Base-by-base conservation (phyloP, 2,329 filamentous ascomycete species). In the Colletotrichum gigasporum region DNA sequence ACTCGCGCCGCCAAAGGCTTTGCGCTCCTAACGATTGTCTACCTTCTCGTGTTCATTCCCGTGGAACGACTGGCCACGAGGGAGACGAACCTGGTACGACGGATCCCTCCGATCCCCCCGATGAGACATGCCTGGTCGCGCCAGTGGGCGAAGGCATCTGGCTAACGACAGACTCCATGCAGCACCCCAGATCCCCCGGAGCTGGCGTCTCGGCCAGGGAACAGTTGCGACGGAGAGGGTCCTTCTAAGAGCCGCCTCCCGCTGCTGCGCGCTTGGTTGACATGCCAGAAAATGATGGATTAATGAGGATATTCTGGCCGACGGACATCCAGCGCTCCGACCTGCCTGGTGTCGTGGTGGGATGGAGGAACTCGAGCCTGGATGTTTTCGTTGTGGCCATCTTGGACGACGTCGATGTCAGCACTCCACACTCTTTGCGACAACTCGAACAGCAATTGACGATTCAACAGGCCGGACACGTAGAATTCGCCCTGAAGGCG, bases 231-330 rank as follows among this genome's bases (percentile, higher is more conserved):
- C 91, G 96, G 72, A 89, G 96, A 78, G 96, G 96, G 71, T 99
- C 96, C 65, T 98, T 99, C 79, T 98, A 87, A 85, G 67, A n/a
- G 56, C 28, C 69, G 70, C 60, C 57, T 50, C 54, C 57, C 56
- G 52, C 57, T 70, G 69, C 72, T 68, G 70, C 71, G 71, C 69
- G 66, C 68, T 66, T 70, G 67, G 74, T 75, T 80, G 86, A 84
- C 84, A 90, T 90, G 87, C 82, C 87, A 82, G 87, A 87, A 81
- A 84, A 89, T 84, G 87, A 96, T 92, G 94, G 92, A 74, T 85
- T 98, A 83, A 93, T 98, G 90, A 93, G 96, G 83, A 90, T 99
- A 82, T 98, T 99, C 83, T 99, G 96, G 96, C 96, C 96, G 73
- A 91, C 91, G 73, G 94, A 97, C 80, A 89, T 93, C 73, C 85